A percentile compares a stretch with the other conserved stretches of the same genome.
Evolutionary conservation across 768 basidiomycete species (phyloP).

Genomic region (Hypsizygus marmoreus): DNA sequence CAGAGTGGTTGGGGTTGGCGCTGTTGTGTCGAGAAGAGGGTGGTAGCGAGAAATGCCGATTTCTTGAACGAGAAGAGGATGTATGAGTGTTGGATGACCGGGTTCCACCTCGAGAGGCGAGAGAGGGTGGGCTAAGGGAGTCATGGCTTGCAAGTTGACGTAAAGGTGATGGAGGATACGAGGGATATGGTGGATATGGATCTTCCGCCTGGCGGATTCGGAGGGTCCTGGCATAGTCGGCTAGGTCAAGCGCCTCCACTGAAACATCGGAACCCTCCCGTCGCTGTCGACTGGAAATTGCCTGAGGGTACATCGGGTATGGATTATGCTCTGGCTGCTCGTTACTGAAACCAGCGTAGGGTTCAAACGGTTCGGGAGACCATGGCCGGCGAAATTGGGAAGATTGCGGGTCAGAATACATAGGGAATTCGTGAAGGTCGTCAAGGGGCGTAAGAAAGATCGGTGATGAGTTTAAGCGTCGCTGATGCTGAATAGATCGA

Average conservation of each 20-base stretch:
- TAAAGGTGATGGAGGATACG: constrained; percentile 30
- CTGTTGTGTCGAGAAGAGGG: constrained; percentile 33
- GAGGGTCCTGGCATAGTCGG: constrained; percentile 64
- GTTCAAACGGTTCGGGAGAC: constrained; percentile 62
- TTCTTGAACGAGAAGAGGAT: constrained; percentile 21
- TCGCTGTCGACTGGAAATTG: constrained; percentile 26
- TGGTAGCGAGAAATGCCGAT: constrained; percentile 52
- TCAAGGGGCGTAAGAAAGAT: neutral
- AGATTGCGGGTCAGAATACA: constrained; percentile 47
- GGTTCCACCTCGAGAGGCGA: constrained; percentile 45
- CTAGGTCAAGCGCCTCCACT: constrained; percentile 72
- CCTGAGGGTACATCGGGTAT: constrained; percentile 18
- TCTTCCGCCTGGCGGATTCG: constrained; percentile 35
- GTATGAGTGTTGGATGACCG: constrained; percentile 39
- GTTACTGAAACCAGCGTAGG: constrained; percentile 33
- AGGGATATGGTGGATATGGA: constrained; percentile 32
- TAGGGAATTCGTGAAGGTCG: constrained; percentile 21
- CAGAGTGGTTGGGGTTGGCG: constrained; percentile 19
- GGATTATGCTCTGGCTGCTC: constrained; percentile 18
- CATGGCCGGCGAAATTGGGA: constrained; percentile 64
- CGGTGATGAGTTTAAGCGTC: too few species aligned
- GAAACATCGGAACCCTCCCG: constrained; percentile 64
- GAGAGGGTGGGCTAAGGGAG: constrained; percentile 38
- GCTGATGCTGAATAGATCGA: neutral
- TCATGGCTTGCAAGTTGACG: constrained; percentile 25